A percentile compares a stretch with the other conserved stretches of the same genome.
Conservation (phyloP, 2,329 filamentous ascomycete genomes). For the Metarhizium rileyi region DNA sequence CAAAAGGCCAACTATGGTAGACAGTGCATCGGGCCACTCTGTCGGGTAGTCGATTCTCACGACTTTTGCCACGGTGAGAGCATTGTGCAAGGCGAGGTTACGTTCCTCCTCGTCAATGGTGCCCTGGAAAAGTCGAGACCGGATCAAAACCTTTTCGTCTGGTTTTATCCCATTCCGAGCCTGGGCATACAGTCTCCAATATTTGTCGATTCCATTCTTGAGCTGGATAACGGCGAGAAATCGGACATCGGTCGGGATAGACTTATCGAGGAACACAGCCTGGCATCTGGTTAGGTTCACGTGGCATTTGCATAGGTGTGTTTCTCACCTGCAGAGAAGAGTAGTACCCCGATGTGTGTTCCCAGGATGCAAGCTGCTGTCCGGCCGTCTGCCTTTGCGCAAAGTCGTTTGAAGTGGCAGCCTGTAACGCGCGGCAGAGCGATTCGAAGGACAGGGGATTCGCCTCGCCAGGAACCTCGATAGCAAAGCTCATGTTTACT, state of each 20-base stretch:
- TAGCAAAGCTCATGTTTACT: slow-evolving; percentile 52
- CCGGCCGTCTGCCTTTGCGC: slow-evolving; percentile 56
- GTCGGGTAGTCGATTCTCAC: slow-evolving; percentile 80
- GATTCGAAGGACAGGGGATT: slow-evolving; percentile 56
- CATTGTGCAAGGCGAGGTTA: slow-evolving; percentile 76
- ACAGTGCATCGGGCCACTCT: slow-evolving; percentile 64
- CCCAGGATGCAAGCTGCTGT: slow-evolving; percentile 65
- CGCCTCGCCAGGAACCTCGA: slow-evolving; percentile 76
- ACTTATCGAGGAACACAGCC: slow-evolving; percentile 73
- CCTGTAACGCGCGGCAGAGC: slow-evolving; percentile 54
- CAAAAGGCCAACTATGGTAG: slow-evolving; percentile 53
- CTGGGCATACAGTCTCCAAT: slow-evolving; percentile 63
- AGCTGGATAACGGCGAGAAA: slow-evolving; percentile 89
- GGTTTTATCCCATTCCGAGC: slow-evolving; percentile 56
- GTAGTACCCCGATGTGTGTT: slow-evolving; percentile 56
- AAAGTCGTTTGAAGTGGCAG: slow-evolving; percentile 53
- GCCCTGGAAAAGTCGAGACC: slow-evolving; percentile 63
- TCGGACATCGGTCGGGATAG: slow-evolving; percentile 66
- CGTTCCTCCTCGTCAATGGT: slow-evolving; percentile 68
- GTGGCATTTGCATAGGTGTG: not conserved
- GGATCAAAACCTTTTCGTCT: slow-evolving; percentile 68
- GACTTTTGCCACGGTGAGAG: slow-evolving; percentile 79
- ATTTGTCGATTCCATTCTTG: slow-evolving; percentile 93
- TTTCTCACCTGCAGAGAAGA: slow-evolving; percentile 53
- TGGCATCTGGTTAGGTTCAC: slow-evolving; percentile 24